Conservation (phyloP, 345 rosid genomes). For the Hibiscus tridactylites region DNA sequence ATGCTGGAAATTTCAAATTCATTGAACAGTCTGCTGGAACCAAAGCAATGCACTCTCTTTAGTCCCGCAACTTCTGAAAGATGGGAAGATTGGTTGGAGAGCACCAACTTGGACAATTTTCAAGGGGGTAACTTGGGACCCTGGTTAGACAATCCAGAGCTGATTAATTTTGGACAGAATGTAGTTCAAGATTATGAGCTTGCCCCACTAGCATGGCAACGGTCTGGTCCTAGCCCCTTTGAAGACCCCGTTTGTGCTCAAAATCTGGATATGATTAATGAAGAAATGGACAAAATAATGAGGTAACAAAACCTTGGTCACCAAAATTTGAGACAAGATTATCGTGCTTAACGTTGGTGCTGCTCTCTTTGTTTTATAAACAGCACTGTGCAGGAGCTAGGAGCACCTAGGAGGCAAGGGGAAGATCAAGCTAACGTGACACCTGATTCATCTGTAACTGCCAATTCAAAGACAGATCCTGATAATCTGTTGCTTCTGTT, state of each 20-base stretch:
- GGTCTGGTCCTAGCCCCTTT: constrained; percentile 33
- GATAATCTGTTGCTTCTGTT: constrained; percentile 39
- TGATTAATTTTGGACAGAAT: constrained; percentile 31
- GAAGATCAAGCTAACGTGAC: constrained; percentile 47
- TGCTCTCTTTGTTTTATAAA: constrained; percentile 17
- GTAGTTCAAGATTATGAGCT: constrained; percentile 30
- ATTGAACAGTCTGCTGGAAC: constrained; percentile 40
- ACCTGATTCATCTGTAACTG: constrained; percentile 55
- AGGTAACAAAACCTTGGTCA: constrained; percentile 29
- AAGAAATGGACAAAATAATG: constrained; percentile 46
- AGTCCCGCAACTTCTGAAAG: constrained; percentile 49
- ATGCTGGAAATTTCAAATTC: constrained; percentile 51
- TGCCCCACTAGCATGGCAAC: constrained; percentile 27
- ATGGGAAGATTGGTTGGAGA: constrained; percentile 82
- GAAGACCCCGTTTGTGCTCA: constrained; percentile 32
- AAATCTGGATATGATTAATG: constrained; percentile 44
- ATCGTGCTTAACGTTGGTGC: constrained; percentile 3
- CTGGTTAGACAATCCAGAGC: constrained; percentile 44
- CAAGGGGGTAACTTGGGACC: constrained; percentile 49
- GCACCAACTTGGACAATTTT: constrained; percentile 52
- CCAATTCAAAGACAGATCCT: constrained; percentile 41
- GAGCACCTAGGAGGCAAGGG: constrained; percentile 38
- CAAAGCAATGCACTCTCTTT: constrained; percentile 40
- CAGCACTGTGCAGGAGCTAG: constrained; percentile 47
- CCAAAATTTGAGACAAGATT: constrained; percentile 3